A percentile compares a stretch with the other conserved stretches of the same genome.
phyloP scores from a whole-genome alignment of 805 yeast genomes.

The Starmerella lactis-condensi region DNA sequence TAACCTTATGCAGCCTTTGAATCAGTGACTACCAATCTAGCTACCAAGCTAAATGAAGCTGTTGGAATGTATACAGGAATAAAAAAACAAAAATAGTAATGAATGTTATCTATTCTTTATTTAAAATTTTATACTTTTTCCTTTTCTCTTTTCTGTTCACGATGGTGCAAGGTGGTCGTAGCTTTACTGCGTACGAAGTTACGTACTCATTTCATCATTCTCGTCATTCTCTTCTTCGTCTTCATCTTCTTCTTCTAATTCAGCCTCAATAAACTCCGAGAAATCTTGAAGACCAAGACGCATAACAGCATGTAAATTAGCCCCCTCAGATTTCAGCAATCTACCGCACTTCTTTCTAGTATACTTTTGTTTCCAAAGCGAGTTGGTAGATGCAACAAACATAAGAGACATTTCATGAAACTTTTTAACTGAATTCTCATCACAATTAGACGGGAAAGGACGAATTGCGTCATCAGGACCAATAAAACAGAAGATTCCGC shows the following conservation, averaged over 20 bases:
- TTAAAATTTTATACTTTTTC: neutral
- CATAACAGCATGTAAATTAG: constrained; percentile 57
- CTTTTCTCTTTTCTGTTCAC: constrained; percentile 4
- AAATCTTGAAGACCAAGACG: constrained; percentile 75
- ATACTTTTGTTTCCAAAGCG: constrained; percentile 79
- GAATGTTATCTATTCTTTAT: neutral
- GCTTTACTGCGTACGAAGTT: too few species aligned
- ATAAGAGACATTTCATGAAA: constrained; percentile 69
- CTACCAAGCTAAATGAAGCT: neutral
- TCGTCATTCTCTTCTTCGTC: constrained; percentile 8
- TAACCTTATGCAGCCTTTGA: constrained; percentile 1
- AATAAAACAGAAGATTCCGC: constrained; percentile 51
- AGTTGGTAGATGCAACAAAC: constrained; percentile 54
- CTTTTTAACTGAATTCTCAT: constrained; percentile 84
- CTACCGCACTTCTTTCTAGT: constrained; percentile 73
- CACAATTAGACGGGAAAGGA: constrained; percentile 69
- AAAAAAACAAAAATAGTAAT: neutral
- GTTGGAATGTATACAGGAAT: too few species aligned
- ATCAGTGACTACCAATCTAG: neutral
- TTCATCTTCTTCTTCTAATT: constrained; percentile 10
- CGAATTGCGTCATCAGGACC: constrained; percentile 46
- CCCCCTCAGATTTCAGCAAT: constrained; percentile 53
- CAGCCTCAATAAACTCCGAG: constrained; percentile 44
- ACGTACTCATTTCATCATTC: too few species aligned
- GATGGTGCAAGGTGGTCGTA: too few species aligned